Evolutionary conservation across 306 rosid species (phyloP).

Genomic region (Morella rubra): DNA sequence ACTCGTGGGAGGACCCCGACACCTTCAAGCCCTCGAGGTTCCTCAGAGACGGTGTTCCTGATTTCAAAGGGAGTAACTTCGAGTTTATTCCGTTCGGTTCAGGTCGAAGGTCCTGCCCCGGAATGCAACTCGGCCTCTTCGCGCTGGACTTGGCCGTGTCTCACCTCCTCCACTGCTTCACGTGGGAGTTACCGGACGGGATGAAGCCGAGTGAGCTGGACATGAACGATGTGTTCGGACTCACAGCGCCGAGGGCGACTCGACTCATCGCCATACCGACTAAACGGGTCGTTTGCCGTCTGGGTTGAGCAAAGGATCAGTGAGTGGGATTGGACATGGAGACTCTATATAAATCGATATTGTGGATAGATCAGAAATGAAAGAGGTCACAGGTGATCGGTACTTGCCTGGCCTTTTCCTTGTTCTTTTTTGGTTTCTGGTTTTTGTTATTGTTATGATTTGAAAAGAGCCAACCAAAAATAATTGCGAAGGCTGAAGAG

Average conservation of each 20-base stretch:
- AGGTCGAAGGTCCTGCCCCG: conserved; percentile 93
- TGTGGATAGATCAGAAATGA: background rate
- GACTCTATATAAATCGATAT: background rate
- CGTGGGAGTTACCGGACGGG: conserved; percentile 79
- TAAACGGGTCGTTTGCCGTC: conserved; percentile 54
- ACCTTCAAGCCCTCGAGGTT: conserved; percentile 59
- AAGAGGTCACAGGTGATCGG: too few species aligned
- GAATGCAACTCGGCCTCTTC: conserved; percentile 80
- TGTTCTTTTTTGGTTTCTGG: too few species aligned
- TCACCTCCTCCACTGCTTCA: conserved; percentile 76
- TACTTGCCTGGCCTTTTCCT: too few species aligned
- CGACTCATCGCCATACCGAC: conserved; percentile 76
- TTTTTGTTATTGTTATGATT: background rate
- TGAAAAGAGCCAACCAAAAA: conserved; percentile 7
- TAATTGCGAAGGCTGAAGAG: background rate
- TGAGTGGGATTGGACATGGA: background rate
- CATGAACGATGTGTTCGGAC: conserved; percentile 79
- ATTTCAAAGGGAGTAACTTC: conserved; percentile 75
- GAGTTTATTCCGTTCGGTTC: conserved; percentile 93
- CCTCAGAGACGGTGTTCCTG: conserved; percentile 46
- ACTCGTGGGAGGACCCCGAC: conserved; percentile 63
- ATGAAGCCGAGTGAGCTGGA: conserved; percentile 81
- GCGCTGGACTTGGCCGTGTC: conserved; percentile 73
- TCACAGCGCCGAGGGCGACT: conserved; percentile 82
- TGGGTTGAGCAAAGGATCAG: conserved; percentile 21